A percentile compares a stretch with the other conserved stretches of the same genome.
These are phyloP conservation scores for Phytophthora ohioensis DNA, from an alignment of 352 stramenopile genomes.

Conservation along the genomic window DNA sequence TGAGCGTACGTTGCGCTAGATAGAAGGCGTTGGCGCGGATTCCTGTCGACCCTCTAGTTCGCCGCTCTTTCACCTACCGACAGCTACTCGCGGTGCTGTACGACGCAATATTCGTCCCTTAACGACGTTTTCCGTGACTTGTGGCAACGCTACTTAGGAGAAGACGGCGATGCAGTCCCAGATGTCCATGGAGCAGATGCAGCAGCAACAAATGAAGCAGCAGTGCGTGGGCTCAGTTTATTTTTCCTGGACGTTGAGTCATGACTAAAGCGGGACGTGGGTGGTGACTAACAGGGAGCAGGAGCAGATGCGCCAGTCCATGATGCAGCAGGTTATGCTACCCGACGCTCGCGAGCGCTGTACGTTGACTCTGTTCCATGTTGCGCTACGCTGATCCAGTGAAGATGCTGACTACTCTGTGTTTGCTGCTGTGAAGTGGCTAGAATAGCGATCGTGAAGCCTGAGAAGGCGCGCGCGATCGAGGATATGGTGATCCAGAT, in stretches of 20 bases:
- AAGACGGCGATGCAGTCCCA: constrained; percentile 31
- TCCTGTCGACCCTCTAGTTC: background rate
- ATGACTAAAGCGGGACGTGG: background rate
- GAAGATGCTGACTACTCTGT: background rate
- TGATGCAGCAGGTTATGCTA: constrained; percentile 82
- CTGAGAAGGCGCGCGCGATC: constrained; percentile 85
- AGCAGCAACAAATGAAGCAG: constrained; percentile 87
- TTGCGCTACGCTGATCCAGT: background rate
- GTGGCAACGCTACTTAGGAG: constrained; percentile 11
- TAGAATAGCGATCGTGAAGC: constrained; percentile 91
- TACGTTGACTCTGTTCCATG: constrained; percentile 44
- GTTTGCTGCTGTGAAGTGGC: constrained; percentile 54
- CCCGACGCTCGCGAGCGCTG: constrained; percentile 80
- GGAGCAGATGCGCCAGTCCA: constrained; percentile 81
- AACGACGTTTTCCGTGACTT: background rate
- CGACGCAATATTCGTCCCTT: background rate
- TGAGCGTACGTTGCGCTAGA: constrained; percentile 12
- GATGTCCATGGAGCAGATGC: constrained; percentile 86
- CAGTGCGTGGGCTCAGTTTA: constrained; percentile 47
- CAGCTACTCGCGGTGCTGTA: background rate
- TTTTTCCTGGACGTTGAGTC: no score
- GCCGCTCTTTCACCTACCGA: background rate
- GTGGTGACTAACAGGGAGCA: constrained; percentile 54
- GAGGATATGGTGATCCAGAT: constrained; percentile 91
- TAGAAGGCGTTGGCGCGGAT: background rate